Percentiles rank a stretch among this genome's conserved stretches.
phyloP scores from a whole-genome alignment of 306 rosid genomes.

The Gastrolobium bilobum region DNA sequence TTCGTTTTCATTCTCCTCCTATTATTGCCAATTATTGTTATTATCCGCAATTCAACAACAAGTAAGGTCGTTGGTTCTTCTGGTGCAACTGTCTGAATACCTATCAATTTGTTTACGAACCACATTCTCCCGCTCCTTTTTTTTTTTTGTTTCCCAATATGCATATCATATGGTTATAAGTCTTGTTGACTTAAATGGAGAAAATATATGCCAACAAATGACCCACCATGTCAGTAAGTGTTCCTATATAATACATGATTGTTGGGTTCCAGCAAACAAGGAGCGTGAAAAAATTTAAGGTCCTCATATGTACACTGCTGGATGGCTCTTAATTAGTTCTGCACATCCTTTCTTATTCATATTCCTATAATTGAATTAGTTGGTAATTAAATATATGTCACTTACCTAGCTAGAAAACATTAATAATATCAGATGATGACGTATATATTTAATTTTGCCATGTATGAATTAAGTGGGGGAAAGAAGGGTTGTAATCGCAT shows the following conservation, averaged over 20 bases:
- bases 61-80: constrained; percentile 41
- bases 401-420: constrained; percentile 8
- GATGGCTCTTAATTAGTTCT: constrained; percentile 23
- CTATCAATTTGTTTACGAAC: constrained; percentile 30
- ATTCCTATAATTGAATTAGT: constrained; percentile 31
- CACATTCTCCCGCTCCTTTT: neutral
- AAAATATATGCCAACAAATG: neutral
- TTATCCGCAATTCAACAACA: constrained; percentile 50
- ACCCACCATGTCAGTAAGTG: constrained; percentile 34
- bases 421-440: constrained; percentile 30
- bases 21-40: constrained; percentile 66
- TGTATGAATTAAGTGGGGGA: neutral
- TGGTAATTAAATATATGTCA: constrained; percentile 7
- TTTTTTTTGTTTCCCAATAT: constrained; percentile 24
- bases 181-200: neutral
- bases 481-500: neutral
- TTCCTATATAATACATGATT: constrained; percentile 22
- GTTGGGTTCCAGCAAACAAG: constrained; percentile 42
- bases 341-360: neutral
- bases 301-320: neutral
- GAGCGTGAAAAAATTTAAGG: constrained; percentile 28
- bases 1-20: constrained; percentile 52
- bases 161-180: constrained; percentile 35
- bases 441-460: neutral
- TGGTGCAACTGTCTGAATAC: constrained; percentile 47